A percentile compares a stretch with the other conserved stretches of the same genome.
Conservation (phyloP, 176 grass and related monocot genomes). For the Elymus sibiricus region DNA sequence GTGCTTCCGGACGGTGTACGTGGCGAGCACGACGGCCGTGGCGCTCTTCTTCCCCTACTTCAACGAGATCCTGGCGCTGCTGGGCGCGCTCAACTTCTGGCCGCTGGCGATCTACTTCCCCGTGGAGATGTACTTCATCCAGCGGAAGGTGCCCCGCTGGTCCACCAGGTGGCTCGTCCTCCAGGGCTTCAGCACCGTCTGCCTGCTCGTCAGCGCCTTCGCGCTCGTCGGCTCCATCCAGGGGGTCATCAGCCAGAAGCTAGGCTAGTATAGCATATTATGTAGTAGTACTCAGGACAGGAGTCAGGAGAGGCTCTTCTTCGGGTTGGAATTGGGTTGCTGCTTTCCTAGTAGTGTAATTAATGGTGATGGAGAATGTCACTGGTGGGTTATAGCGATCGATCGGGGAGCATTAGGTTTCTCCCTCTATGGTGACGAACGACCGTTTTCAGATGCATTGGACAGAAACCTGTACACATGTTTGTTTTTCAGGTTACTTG, state of each 20-base stretch:
- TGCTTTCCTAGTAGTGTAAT: neutral
- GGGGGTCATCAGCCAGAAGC: conserved; percentile 56
- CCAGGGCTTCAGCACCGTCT: conserved; percentile 54
- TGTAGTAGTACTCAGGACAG: too few species aligned
- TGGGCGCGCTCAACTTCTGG: conserved; percentile 76
- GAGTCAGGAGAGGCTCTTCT: neutral
- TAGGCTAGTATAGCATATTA: conserved; percentile 4
- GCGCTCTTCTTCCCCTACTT: conserved; percentile 72
- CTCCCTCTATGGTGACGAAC: neutral
- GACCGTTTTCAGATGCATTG: conserved; percentile 17
- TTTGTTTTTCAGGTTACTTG: neutral
- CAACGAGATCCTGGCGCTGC: conserved; percentile 70
- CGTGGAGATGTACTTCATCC: conserved; percentile 83
- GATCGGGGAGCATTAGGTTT: neutral
- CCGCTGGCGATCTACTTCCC: conserved; percentile 85
- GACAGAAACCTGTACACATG: neutral
- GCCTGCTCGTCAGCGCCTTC: conserved; percentile 59
- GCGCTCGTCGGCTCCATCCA: conserved; percentile 71
- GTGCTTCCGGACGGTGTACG: conserved; percentile 66
- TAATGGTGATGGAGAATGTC: neutral
- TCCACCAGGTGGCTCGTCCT: conserved; percentile 49
- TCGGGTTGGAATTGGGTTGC: neutral
- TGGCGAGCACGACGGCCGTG: conserved; percentile 53
- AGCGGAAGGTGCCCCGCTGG: conserved; percentile 54
- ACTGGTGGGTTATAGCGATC: neutral